Evolutionary conservation across 495 filamentous ascomycete species (phyloP).

Genomic region (Thozetella sp.): DNA sequence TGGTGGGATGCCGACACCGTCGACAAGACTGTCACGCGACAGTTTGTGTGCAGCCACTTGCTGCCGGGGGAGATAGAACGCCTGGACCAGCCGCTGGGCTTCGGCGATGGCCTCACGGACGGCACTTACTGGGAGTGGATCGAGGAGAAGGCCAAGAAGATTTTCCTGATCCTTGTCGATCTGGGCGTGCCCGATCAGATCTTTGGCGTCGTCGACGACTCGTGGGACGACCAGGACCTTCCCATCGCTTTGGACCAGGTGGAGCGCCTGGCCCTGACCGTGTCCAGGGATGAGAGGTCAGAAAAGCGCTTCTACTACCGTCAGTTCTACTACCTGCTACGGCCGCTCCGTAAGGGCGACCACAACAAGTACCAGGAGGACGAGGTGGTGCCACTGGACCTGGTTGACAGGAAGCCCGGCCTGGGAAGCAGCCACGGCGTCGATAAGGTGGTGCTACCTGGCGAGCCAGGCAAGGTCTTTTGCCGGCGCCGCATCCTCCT

Average conservation of each 20-base stretch:
- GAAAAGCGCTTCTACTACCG: constrained; percentile 77
- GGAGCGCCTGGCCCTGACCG: constrained; percentile 64
- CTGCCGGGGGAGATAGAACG: constrained; percentile 63
- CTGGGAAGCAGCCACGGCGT: constrained; percentile 48
- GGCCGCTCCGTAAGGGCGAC: constrained; percentile 67
- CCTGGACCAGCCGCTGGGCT: constrained; percentile 71
- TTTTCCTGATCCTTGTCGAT: constrained; percentile 83
- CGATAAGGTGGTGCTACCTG: constrained; percentile 70
- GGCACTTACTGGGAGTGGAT: constrained; percentile 96
- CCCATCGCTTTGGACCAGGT: constrained; percentile 76
- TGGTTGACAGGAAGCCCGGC: constrained; percentile 58
- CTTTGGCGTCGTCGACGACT: constrained; percentile 82
- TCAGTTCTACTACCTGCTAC: constrained; percentile 81
- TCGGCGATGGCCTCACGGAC: constrained; percentile 88
- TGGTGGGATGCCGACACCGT: constrained; percentile 87
- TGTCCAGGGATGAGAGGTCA: constrained; percentile 59
- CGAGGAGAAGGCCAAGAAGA: constrained; percentile 70
- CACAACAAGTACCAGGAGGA: constrained; percentile 75
- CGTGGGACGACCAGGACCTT: constrained; percentile 87
- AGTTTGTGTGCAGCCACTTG: constrained; percentile 69
- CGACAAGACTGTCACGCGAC: constrained; percentile 67
- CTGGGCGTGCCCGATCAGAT: constrained; percentile 83
- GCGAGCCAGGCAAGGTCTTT: constrained; percentile 59
- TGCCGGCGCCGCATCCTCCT: constrained; percentile 73
- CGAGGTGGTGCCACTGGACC: constrained; percentile 79